These are phyloP conservation scores for Myriosclerotinia scirpicola DNA, from an alignment of 2,329 filamentous ascomycete genomes.

Conservation along the genomic window DNA sequence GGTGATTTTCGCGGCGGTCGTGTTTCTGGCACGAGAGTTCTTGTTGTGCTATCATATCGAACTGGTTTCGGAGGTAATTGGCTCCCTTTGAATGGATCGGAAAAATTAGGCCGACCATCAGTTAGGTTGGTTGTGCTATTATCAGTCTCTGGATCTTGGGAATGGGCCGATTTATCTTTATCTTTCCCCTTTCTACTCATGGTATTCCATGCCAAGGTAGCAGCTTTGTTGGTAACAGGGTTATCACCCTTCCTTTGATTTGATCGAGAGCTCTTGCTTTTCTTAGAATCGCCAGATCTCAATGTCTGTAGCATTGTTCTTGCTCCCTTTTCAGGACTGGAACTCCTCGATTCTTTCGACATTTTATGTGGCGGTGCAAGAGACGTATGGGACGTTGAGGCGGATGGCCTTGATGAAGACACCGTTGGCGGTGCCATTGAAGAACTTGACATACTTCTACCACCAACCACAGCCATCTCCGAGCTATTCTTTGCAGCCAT, in stretches of 20 bases:
- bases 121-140: constrained; percentile 33
- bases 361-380: constrained; percentile 28
- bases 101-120: constrained; percentile 32
- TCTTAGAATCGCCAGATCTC: constrained; percentile 53
- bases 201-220: constrained; percentile 57
- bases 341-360: constrained; percentile 47
- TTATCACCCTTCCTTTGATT: constrained; percentile 44
- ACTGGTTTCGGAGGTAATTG: constrained; percentile 32
- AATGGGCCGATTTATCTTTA: constrained; percentile 32
- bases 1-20: constrained; percentile 30
- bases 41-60: constrained; percentile 40
- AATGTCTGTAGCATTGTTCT: constrained; percentile 63
- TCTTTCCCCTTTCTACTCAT: constrained; percentile 34
- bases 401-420: constrained; percentile 27
- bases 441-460: constrained; percentile 26
- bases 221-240: constrained; percentile 60
- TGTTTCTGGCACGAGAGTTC: constrained; percentile 36
- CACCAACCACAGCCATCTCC: constrained; percentile 45
- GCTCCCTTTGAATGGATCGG: constrained; percentile 28
- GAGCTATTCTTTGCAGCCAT: constrained; percentile 51
- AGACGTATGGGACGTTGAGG: constrained; percentile 29
- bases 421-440: constrained; percentile 25
- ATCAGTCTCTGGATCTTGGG: constrained; percentile 35
- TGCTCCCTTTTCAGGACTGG: constrained; percentile 54
- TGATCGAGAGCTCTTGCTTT: constrained; percentile 42